These are phyloP conservation scores for Lipomyces starkeyi DNA, from an alignment of 805 yeast genomes.

Conservation along the genomic window DNA sequence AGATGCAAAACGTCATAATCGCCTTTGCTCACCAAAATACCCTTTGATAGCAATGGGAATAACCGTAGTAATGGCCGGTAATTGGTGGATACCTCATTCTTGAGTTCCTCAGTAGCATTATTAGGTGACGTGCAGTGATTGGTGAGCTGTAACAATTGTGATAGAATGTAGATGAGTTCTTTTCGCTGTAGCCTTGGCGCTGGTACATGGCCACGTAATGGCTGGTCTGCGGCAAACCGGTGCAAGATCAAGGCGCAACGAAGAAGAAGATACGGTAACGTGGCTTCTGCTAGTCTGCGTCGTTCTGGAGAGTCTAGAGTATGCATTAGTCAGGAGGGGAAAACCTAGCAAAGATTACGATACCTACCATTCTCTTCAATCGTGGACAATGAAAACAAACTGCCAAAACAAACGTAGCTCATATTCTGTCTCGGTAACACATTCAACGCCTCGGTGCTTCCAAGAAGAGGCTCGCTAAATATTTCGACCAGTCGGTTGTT, in stretches of 20 bases:
- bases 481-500: constrained; percentile 52
- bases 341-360: background rate
- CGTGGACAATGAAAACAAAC: constrained; percentile 54
- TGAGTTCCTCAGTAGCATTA: constrained; percentile 7
- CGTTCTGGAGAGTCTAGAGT: constrained; percentile 23
- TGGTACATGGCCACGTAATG: constrained; percentile 66
- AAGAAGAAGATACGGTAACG: constrained; percentile 58
- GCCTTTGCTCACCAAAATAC: constrained; percentile 32
- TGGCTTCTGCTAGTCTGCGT: constrained; percentile 39
- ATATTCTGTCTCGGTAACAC: constrained; percentile 55
- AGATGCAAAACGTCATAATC: constrained; percentile 30
- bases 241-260: constrained; percentile 67
- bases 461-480: constrained; percentile 59
- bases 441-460: constrained; percentile 62
- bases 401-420: constrained; percentile 61
- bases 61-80: constrained; percentile 32
- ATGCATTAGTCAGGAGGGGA: background rate
- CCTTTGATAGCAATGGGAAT: constrained; percentile 36
- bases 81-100: constrained; percentile 8
- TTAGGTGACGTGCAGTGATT: constrained; percentile 5
- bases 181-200: constrained; percentile 65
- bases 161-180: constrained; percentile 56
- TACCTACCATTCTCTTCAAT: constrained; percentile 39
- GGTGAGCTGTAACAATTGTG: constrained; percentile 26
- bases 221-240: constrained; percentile 67